Evolutionary conservation across 192 early-diverging fungal species (phyloP).

Genomic region (Diversispora eburnea): DNA sequence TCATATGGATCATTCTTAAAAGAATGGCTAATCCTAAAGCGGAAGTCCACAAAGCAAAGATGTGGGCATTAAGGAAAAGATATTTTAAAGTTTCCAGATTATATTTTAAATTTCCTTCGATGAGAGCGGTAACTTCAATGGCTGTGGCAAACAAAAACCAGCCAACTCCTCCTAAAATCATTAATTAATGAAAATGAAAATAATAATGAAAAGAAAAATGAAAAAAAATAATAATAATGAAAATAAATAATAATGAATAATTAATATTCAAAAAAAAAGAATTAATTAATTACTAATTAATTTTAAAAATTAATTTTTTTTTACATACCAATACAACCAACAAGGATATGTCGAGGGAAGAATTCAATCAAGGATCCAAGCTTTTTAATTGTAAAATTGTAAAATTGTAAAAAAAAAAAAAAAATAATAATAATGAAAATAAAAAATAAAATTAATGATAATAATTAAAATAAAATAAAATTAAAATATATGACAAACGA

Average conservation of each 20-base stretch:
- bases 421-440: slow-evolving; percentile 45
- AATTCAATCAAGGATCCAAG: slow-evolving; percentile 76
- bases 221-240: too few species aligned
- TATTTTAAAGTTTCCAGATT: slow-evolving; percentile 53
- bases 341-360: slow-evolving; percentile 89
- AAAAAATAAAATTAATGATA: slow-evolving; percentile 25
- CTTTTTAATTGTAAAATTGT: slow-evolving; percentile 4
- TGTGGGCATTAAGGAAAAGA: slow-evolving; percentile 61
- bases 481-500: neutral
- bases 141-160: slow-evolving; percentile 92
- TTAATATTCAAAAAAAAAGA: neutral
- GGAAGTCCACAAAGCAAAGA: slow-evolving; percentile 77
- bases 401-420: slow-evolving; percentile 3
- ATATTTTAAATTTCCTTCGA: slow-evolving; percentile 56
- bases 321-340: slow-evolving; percentile 81
- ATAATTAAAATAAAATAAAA: neutral
- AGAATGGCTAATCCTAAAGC: slow-evolving; percentile 63
- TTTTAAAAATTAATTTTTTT: neutral
- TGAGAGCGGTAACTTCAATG: slow-evolving; percentile 76
- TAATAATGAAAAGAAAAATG: too few species aligned
- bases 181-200: too few species aligned
- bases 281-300: neutral
- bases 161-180: slow-evolving; percentile 65
- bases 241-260: too few species aligned
- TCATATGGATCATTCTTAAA: slow-evolving; percentile 68